Evolutionary conservation across 1,284 basidiomycete genomes (phyloP).

Genomic region (Austropuccinia psidii): DNA sequence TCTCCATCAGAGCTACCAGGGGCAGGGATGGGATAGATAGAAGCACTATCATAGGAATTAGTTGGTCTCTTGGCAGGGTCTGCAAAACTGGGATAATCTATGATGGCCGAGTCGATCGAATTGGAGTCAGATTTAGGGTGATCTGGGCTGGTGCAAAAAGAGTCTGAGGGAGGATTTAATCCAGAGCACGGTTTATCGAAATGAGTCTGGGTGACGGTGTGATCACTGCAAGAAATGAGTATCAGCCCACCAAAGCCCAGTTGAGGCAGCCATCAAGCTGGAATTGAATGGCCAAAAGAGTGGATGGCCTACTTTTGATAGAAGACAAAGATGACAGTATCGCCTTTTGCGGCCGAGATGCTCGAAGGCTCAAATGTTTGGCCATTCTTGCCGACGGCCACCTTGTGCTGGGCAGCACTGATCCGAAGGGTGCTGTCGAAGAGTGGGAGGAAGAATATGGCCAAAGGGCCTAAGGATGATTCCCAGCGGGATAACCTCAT

Average conservation of each 20-base stretch:
- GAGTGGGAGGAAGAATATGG: no score
- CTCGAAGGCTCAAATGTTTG: constrained; percentile 5
- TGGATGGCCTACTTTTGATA: constrained; percentile 11
- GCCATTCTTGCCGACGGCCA: constrained; percentile 15
- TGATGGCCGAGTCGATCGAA: not conserved
- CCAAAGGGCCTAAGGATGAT: no score
- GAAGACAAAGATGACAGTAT: constrained; percentile 32
- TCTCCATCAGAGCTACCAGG: no score
- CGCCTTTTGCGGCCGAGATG: constrained; percentile 23
- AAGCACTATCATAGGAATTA: not conserved
- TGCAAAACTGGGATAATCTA: not conserved
- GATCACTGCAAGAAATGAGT: not conserved
- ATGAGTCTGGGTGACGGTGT: constrained; percentile 35
- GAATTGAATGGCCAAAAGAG: not conserved
- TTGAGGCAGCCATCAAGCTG: not conserved
- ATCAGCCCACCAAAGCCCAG: not conserved
- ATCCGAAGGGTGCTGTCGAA: no score
- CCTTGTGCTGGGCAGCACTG: constrained; percentile 7
- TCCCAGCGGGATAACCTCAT: no score
- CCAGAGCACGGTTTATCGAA: constrained; percentile 33
- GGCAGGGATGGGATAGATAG: not conserved
- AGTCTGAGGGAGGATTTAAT: constrained; percentile 9
- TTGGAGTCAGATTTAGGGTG: not conserved
- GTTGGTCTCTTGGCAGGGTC: not conserved
- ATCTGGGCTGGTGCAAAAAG: constrained; percentile 15